Evolutionary conservation across 371 early-diverging fungal species (phyloP), one percentile per base, ranked within the genome.

Genomic region (Batkoa obscura): DNA sequence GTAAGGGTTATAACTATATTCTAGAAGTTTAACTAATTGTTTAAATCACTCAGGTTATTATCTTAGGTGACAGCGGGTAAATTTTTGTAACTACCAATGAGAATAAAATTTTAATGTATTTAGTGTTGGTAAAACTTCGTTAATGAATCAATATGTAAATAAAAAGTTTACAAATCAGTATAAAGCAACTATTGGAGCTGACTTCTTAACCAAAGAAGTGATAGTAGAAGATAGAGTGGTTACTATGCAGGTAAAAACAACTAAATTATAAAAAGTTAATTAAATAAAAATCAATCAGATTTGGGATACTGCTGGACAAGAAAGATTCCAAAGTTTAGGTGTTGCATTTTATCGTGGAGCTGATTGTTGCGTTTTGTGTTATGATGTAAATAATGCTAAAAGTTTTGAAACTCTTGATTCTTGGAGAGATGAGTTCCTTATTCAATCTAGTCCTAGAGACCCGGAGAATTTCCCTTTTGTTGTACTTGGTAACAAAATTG

Each of bases 171-270:
- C 82, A 65, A 88, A 82, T 64, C 95, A 95, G 70, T 98, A 99
- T 78, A 96, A 98, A 69, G 97, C 98, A 35, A 99, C 99, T 52
- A 98, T 99, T 62, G 99, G 99, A n/a, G 99, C 98, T 37, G 96
- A 98, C 67, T 99, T 98, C 66, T 77, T 97, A 66, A 96, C 98
- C 60, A 99, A 99, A 66, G 95, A 94, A 67, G 84, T 96, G 13
- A 69, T 82, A 55, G 83, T 91, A 30, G 89, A 89, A 62, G 88
- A 88, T 62, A 76, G 82, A 37, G 64, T 81, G 34, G 88, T 89
- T 23, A 94, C 88, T 32, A 85, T 94, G 77, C 95, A 94, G 82
- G 88, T 87, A 69, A 54, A 62, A 4, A 35, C 2, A 6, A 41
- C 5, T 13, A 5, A 48, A 48, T 6, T 4, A 2, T 3, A 2